phyloP scores from a whole-genome alignment of 2,329 filamentous ascomycete species.

The Calonectria crousiana region DNA sequence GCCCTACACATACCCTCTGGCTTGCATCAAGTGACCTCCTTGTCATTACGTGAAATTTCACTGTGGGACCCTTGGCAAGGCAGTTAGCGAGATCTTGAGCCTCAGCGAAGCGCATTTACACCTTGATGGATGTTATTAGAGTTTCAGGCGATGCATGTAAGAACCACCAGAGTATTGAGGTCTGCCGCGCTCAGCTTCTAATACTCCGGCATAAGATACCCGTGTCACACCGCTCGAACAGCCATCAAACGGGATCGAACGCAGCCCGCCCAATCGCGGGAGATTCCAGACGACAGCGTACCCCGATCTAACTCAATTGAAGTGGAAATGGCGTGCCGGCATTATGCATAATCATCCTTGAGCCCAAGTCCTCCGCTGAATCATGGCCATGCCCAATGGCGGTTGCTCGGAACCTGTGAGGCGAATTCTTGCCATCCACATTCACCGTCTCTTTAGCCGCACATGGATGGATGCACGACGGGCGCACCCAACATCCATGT shows the following conservation, averaged over 20 bases:
- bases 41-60: background rate
- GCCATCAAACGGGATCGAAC: background rate
- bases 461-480: background rate
- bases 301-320: background rate
- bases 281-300: background rate
- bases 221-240: background rate
- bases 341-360: background rate
- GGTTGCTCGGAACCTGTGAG: background rate
- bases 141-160: background rate
- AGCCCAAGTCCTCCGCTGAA: background rate
- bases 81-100: background rate
- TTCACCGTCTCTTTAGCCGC: background rate
- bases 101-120: background rate
- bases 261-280: background rate
- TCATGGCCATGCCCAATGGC: background rate
- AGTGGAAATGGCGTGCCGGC: background rate
- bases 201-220: background rate
- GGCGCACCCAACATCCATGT: background rate
- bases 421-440: background rate
- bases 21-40: background rate
- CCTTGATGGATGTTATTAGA: background rate
- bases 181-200: background rate
- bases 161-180: background rate
- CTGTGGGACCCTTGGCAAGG: background rate
- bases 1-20: background rate